Evolutionary conservation across 1,284 basidiomycete genomes (phyloP), one percentile per base, ranked within the genome.

Genomic region (Xerocomus nothofagi): DNA sequence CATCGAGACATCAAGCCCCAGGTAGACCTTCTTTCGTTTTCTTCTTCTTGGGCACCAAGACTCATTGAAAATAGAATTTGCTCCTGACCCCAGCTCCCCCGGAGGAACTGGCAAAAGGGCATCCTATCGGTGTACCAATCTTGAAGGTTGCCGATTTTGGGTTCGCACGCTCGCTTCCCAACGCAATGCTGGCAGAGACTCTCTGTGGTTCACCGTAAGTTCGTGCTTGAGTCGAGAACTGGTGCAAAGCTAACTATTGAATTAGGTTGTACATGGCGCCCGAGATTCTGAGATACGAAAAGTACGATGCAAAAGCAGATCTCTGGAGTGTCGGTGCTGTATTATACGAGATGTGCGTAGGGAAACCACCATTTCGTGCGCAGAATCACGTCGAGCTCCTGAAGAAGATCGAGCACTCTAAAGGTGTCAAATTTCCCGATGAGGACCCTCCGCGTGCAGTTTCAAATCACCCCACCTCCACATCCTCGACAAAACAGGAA

Each of bases 241-340:
- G 6, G 18, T 34, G 6, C n/a, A 30, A 27, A 20, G 39, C 34
- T 64, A 14, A 67, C 1, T 31, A 23, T 34, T 33, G 46, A 23
- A 29, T 18, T 27, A 92, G 90, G 39, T 73, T 99, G 27, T 99
- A 99, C 73, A 99, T 99, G 96, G 96, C 97, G 0, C 96, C 96
- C 0, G 96, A 99, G 71, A 99, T 99, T 57, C 74, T 99, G 17
- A 84, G 92, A 18, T 98, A 98, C 68, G 91, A 99, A 72, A 97
- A 96, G 70, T 98, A 99, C 70, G 94, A 98, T 67, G 94, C 94
- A 21, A 98, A 95, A 67, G 96, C 93, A 1, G 96, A 99, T 66
- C 77, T 99, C 1, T 99, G 96, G 96, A 96, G 93, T 6, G 93
- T 98, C 27, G 97, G 96, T 7, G 94, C 97, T 0, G 96, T 99